These are phyloP conservation scores for Grosmannia huntii DNA, from an alignment of 2,329 filamentous ascomycete genomes.

Conservation along the genomic window DNA sequence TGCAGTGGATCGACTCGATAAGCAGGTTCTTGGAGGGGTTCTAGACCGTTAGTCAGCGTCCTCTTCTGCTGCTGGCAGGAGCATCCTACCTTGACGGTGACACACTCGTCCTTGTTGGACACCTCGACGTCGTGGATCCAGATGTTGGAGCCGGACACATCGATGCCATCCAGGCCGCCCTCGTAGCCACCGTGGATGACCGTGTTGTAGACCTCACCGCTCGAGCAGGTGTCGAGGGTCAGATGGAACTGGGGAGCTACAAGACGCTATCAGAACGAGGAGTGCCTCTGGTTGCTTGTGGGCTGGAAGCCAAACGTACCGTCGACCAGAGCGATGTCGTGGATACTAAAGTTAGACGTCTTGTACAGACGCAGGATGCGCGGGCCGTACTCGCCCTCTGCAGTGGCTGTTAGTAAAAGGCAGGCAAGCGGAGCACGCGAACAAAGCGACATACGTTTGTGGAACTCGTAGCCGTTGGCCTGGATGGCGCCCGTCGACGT, in stretches of 20 bases:
- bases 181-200: slow-evolving; percentile 36
- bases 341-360: slow-evolving; percentile 31
- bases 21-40: slow-evolving; percentile 38
- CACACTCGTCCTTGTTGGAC: slow-evolving; percentile 47
- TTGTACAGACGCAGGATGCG: slow-evolving; percentile 32
- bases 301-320: slow-evolving; percentile 11
- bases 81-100: slow-evolving; percentile 9
- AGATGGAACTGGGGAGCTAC: slow-evolving; percentile 14
- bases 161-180: slow-evolving; percentile 42
- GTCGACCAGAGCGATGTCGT: slow-evolving; percentile 35
- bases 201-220: slow-evolving; percentile 41
- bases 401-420: neutral
- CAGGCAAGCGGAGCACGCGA: neutral
- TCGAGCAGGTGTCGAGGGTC: slow-evolving; percentile 21
- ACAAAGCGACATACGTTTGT: slow-evolving; percentile 15
- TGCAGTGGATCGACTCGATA: slow-evolving; percentile 49
- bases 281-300: neutral
- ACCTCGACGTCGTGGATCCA: slow-evolving; percentile 48
- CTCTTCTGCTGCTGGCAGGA: neutral
- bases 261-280: neutral
- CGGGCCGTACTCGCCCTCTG: slow-evolving; percentile 21
- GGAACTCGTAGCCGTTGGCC: slow-evolving; percentile 34
- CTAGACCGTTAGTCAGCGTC: slow-evolving; percentile 12
- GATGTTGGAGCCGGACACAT: slow-evolving; percentile 40
- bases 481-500: slow-evolving; percentile 34